phyloP scores from a whole-genome alignment of 805 yeast species.

The Starmerella ratchasimensis region DNA sequence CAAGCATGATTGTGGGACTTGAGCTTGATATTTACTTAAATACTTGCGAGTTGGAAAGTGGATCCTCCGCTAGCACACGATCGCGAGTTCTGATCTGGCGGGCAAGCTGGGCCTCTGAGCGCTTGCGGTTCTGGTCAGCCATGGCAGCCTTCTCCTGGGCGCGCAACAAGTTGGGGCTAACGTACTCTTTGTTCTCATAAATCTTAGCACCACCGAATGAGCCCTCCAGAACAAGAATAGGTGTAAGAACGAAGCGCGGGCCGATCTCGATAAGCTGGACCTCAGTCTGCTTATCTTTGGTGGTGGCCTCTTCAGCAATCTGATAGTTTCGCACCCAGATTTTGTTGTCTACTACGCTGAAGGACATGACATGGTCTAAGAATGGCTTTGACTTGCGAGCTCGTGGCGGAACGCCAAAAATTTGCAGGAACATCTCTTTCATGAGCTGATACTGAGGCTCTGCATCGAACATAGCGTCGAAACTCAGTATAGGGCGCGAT shows the following conservation, averaged over 20 bases:
- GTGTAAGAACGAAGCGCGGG: conserved; percentile 87
- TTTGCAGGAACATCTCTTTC: conserved; percentile 69
- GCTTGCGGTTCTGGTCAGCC: conserved; percentile 62
- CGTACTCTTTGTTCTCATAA: conserved; percentile 91
- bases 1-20: background rate
- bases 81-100: conserved; percentile 66
- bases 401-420: conserved; percentile 89
- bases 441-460: conserved; percentile 56
- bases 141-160: conserved; percentile 71
- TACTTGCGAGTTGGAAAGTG: conserved; percentile 62
- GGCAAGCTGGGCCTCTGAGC: conserved; percentile 67
- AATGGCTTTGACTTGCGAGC: conserved; percentile 91
- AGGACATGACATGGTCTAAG: conserved; percentile 86
- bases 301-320: conserved; percentile 43
- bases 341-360: conserved; percentile 82
- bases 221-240: conserved; percentile 84
- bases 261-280: conserved; percentile 85
- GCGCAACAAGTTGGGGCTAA: conserved; percentile 88
- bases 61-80: conserved; percentile 59
- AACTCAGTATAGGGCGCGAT: conserved; percentile 83
- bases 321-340: conserved; percentile 94
- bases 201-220: conserved; percentile 97
- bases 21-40: conserved; percentile 39
- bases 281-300: conserved; percentile 35
- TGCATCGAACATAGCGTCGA: conserved; percentile 64